Evolutionary conservation across 1,139 yeast genomes (phyloP).

Genomic region (Keqinozyma sinolaborantium): DNA sequence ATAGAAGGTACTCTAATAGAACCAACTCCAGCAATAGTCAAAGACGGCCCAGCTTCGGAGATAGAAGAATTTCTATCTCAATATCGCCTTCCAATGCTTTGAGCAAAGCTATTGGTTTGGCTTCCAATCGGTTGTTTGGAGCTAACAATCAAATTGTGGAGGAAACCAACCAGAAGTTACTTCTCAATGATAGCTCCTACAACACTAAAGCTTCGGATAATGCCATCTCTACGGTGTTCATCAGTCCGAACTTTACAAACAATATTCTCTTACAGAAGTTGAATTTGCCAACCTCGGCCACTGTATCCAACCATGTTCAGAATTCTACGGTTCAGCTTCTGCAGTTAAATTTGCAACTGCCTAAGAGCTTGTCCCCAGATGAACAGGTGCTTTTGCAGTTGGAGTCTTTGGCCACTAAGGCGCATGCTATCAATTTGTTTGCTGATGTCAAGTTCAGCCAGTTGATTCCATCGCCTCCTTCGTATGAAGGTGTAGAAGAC

Average conservation of each 20-base stretch:
- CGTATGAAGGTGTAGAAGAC: constrained; percentile 43
- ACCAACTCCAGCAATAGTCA: constrained; percentile 26
- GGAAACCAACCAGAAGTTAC: constrained; percentile 7
- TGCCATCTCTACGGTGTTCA: constrained; percentile 18
- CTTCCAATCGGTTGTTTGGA: constrained; percentile 86
- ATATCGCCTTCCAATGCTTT: constrained; percentile 88
- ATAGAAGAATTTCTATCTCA: constrained; percentile 61
- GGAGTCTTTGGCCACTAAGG: constrained; percentile 81
- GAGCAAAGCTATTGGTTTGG: constrained; percentile 81
- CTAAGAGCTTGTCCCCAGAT: constrained; percentile 21
- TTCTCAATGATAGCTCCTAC: constrained; percentile 1
- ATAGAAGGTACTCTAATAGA: constrained; percentile 30
- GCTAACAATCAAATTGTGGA: constrained; percentile 5
- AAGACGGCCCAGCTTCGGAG: constrained; percentile 50
- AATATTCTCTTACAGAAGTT: constrained; percentile 31
- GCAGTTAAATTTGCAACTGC: constrained; percentile 1
- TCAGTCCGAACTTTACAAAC: constrained; percentile 35
- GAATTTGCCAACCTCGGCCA: constrained; percentile 25
- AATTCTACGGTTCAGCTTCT: constrained; percentile 4
- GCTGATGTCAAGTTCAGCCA: constrained; percentile 92
- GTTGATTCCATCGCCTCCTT: constrained; percentile 74
- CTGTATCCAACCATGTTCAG: constrained; percentile 8
- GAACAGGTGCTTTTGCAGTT: constrained; percentile 45
- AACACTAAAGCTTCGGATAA: constrained; percentile 5
- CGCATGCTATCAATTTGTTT: constrained; percentile 82